A percentile compares a stretch with the other conserved stretches of the same genome.
These are phyloP conservation scores for Penicillium mononematosum DNA, from an alignment of 495 filamentous ascomycete species.

Conservation along the genomic window DNA sequence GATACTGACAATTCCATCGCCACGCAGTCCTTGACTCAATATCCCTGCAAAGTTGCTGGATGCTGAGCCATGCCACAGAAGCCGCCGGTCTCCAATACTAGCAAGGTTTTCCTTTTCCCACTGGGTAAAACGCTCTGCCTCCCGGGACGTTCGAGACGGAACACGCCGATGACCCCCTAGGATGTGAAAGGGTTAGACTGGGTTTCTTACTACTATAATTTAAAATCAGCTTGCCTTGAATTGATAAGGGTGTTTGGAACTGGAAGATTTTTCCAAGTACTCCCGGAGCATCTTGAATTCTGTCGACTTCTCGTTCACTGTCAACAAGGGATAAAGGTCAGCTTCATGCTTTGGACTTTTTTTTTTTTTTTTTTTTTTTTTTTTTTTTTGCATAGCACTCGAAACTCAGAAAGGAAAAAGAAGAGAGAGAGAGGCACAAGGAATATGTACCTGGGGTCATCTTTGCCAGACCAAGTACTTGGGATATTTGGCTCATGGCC, in stretches of 20 bases:
- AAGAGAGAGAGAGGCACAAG: not conserved
- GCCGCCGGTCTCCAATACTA: slow-evolving; percentile 49
- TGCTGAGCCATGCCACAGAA: slow-evolving; percentile 73
- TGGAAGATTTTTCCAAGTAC: slow-evolving; percentile 1
- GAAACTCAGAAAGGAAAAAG: too few species aligned
- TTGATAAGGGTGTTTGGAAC: not conserved
- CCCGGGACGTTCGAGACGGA: slow-evolving; percentile 70
- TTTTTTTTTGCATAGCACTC: too few species aligned
- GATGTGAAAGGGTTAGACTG: not conserved
- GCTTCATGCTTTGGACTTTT: not conserved
- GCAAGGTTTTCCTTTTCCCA: slow-evolving; percentile 39
- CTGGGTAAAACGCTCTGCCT: slow-evolving; percentile 58
- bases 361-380: too few species aligned
- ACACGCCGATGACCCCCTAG: slow-evolving; percentile 45
- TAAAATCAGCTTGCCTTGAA: not conserved
- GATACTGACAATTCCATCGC: not conserved
- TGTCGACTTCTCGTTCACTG: not conserved
- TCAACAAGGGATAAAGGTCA: not conserved
- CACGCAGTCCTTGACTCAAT: slow-evolving; percentile 67
- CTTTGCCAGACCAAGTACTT: slow-evolving; percentile 7
- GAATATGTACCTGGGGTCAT: slow-evolving; percentile 8
- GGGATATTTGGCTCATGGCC: slow-evolving; percentile 4
- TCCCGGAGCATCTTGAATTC: slow-evolving; percentile 7
- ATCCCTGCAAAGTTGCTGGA: slow-evolving; percentile 71
- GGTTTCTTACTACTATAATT: too few species aligned